Base-by-base conservation (phyloP, 2,329 filamentous ascomycete species). In the Xylaria sp. region DNA sequence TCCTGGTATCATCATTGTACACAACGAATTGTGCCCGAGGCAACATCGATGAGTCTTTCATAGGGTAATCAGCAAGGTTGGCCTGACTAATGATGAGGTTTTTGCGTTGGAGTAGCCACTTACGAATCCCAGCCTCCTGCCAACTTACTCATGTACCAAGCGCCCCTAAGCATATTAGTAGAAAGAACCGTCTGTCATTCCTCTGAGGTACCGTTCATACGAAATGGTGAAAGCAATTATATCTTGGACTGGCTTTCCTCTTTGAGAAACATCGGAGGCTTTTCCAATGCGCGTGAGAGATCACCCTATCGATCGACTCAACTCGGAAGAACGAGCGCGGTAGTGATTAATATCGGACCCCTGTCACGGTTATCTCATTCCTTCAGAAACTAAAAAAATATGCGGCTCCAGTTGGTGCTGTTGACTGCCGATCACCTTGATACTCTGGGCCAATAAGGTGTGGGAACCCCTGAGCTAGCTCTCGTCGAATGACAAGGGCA, bases 391-490 rank as follows among this genome's bases (percentile, higher is more conserved):
- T 64, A 61, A 51, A 34, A 34, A 50, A 60, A 51, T 28, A 65
- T 70, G 69, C 62, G 65, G 65, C 69, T 63, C 58, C 60, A 48
- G 37, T 55, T 70, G 41, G 65, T 65, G 6, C 13, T n/a, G 28
- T 63, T 28, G 65, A 70, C 65, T 68, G 69, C 69, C 69, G 69
- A 70, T 70, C 69, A 6, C 54, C 39, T 65, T 18, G 23, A 52
- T 54, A 23, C 57, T 28, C 65, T 60, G 23, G 25, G 23, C 65
- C 65, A 70, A 69, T 68, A 44, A 65, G 54, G 37, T 50, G 44
- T n/a, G 1, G 10, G 28, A n/a, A 56, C 65, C 60, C 67, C 63
- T 66, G 67, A 59, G 39, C 52, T 59, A 50, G 55, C 37, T 46
- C 41, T 59, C 46, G 37, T 59, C 41, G 51, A 55, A 54, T 46